Evolutionary conservation across 768 basidiomycete genomes (phyloP), one percentile per base, ranked within the genome.

Genomic region (Suillus sp.): DNA sequence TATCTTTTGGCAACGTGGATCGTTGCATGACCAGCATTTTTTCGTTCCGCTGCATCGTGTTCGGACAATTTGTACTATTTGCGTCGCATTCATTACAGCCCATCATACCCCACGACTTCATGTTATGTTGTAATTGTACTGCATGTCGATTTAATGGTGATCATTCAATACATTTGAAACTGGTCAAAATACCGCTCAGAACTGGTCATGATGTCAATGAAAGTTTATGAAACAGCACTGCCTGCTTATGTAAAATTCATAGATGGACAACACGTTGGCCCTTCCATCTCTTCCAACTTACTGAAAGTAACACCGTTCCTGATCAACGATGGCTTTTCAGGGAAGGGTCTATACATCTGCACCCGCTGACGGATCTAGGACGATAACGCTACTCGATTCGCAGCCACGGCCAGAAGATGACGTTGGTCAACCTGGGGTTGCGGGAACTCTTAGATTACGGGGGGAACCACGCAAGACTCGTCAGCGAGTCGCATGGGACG

Each of bases 401-500:
- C 76, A 81, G 66, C 76, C 79, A 18, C 65, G 67, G 42, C 63
- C 74, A 42, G 67, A 72, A 43, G 67, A 67, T n/a, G 75, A 75
- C 32, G 69, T 69, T 11, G 68, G 62, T 20, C 60, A 66, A 14
- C 64, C 70, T 32, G 67, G 61, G 1, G 11, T 72, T 0, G 74
- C 83, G 0, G 88, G 88, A 4, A 80, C 86, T 0, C 78, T 93
- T 43, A 83, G 80, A 60, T 80, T 94, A 35, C 81, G 88, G 20
- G 91, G 85, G 22, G 83, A 74, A 11, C 78, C 83, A 42, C 77
- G 72, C 1, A 67, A 78, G 35, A 77, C 77, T 32, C 76, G 77
- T 35, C 86, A 83, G 45, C 79, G 83, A 30, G 96, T 98, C 0
- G 87, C 84, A 0, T 97, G 96, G 96, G 83, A 78, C 25, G 90